Evolutionary conservation across 139 green algal species (phyloP).

Genomic region (Diplosphaera chodatii): DNA sequence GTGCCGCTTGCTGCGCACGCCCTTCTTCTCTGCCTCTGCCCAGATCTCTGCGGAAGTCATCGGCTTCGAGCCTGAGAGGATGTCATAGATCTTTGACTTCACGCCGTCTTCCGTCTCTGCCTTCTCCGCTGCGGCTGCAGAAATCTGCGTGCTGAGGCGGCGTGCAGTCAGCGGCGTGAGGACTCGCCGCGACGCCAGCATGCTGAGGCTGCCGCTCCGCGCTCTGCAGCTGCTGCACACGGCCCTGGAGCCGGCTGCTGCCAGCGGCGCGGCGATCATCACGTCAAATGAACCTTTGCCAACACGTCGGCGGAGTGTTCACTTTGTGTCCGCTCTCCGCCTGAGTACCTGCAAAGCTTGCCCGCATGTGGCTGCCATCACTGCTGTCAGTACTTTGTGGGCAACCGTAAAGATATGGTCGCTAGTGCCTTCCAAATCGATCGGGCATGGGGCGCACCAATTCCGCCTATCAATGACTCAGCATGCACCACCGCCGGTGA

Average conservation of each 20-base stretch:
- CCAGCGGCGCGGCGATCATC: not conserved
- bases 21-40: constrained; percentile 11
- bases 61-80: constrained; percentile 5
- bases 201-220: not conserved
- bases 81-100: constrained; percentile 9
- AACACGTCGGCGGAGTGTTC: too few relatives aligned
- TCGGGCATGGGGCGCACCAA: too few relatives aligned
- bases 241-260: not conserved
- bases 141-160: not conserved
- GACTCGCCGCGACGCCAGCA: not conserved
- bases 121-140: not conserved
- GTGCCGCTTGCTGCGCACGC: constrained; percentile 19
- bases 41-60: constrained; percentile 10
- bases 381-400: too few relatives aligned
- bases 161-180: not conserved
- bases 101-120: not conserved
- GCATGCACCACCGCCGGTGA: too few relatives aligned
- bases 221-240: not conserved
- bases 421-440: too few relatives aligned
- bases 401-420: too few relatives aligned
- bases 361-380: too few relatives aligned
- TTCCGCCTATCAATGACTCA: too few relatives aligned
- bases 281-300: not conserved
- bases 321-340: too few relatives aligned
- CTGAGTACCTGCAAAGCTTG: too few relatives aligned